These are phyloP conservation scores for Diaporthe humulicola DNA, from an alignment of 2,329 filamentous ascomycete genomes.

Conservation along the genomic window DNA sequence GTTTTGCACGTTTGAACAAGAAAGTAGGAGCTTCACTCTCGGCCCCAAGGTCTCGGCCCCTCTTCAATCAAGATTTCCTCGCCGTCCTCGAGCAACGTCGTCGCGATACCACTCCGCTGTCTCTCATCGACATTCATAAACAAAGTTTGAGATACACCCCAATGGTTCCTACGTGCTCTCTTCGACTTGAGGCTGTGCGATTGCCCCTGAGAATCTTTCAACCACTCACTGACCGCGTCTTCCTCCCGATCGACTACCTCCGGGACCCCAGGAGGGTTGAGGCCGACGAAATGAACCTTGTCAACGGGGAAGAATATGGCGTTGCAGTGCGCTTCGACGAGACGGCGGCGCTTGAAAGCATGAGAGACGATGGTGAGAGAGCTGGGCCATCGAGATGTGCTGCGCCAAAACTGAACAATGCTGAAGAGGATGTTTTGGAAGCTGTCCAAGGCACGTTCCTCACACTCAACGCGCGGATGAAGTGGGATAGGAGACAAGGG, in stretches of 20 bases:
- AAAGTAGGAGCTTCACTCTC: neutral
- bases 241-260: conserved; percentile 42
- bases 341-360: conserved; percentile 75
- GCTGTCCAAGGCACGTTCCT: conserved; percentile 84
- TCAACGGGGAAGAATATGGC: conserved; percentile 69
- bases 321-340: conserved; percentile 73
- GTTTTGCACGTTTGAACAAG: too few species aligned
- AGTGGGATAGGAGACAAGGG: conserved; percentile 32
- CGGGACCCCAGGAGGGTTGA: conserved; percentile 68
- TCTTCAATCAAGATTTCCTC: conserved; percentile 57
- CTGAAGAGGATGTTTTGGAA: conserved; percentile 89
- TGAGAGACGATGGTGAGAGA: conserved; percentile 76
- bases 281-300: conserved; percentile 67
- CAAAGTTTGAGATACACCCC: conserved; percentile 58
- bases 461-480: conserved; percentile 66
- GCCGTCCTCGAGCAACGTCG: conserved; percentile 47
- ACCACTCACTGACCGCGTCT: conserved; percentile 63
- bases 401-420: conserved; percentile 67
- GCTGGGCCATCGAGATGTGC: conserved; percentile 62
- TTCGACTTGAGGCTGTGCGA: conserved; percentile 61
- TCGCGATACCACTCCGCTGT: conserved; percentile 54
- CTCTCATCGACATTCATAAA: conserved; percentile 55
- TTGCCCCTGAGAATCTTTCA: conserved; percentile 64
- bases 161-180: conserved; percentile 63
- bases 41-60: conserved; percentile 51